Conservation (phyloP, 805 yeast genomes). For the Zygosaccharomyces rouxii region DNA sequence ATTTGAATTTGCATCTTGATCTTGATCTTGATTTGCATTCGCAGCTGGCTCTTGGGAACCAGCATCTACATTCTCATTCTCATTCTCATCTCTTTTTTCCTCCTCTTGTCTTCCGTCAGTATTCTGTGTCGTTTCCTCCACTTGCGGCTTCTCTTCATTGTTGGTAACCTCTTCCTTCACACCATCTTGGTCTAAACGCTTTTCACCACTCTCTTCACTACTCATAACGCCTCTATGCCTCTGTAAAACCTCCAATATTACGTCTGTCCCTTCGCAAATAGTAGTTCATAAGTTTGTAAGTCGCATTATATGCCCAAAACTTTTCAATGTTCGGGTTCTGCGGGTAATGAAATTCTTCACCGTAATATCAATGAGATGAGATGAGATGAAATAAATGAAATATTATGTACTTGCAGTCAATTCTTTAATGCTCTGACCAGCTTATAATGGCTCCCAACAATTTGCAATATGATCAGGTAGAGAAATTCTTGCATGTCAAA, state of each 20-base stretch:
- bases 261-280: neutral
- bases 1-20: neutral
- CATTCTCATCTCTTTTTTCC: neutral
- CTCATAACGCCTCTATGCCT: conserved; percentile 4
- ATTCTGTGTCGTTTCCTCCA: conserved; percentile 7
- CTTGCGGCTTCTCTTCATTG: neutral
- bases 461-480: conserved; percentile 22
- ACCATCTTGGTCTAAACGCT: neutral
- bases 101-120: conserved; percentile 1
- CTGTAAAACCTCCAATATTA: neutral
- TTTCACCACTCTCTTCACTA: conserved; percentile 4
- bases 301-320: neutral
- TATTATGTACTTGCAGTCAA: neutral
- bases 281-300: neutral
- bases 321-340: conserved; percentile 2
- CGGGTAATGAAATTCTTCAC: conserved; percentile 3
- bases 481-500: conserved; percentile 30
- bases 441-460: conserved; percentile 9
- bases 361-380: conserved; percentile 2
- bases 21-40: neutral
- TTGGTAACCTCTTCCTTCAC: neutral
- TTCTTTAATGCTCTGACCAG: neutral
- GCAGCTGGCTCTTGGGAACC: conserved; percentile 5
- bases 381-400: neutral
- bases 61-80: neutral